Base-by-base conservation (phyloP, 805 yeast genomes). In the Candida patagonica region DNA sequence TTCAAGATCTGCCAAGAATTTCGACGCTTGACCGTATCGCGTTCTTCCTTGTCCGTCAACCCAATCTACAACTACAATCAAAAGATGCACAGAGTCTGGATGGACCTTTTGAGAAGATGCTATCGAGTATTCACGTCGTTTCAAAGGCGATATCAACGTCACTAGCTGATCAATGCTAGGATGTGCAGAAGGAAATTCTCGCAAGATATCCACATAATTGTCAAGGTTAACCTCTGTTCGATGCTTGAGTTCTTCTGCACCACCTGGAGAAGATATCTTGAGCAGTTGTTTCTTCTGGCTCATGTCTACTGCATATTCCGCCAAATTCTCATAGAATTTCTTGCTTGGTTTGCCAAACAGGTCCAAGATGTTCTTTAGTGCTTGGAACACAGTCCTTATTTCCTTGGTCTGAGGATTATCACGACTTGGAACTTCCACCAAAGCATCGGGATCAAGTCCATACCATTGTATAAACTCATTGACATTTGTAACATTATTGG, bases 31-130 rank as follows among this genome's bases (percentile, higher is more conserved):
- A 30, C 97, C 97, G 59, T 63, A 87, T 65, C 96, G 76, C 57
- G 72, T 74, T 61, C 95, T 76, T 38, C 95, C 95, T 60, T 73
- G 71, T 40, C 78, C 69, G 62, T 89, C 96, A 33, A 76, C 68
- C 97, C 97, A 89, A 62, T 88, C 96, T 41, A 89, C 96, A 40
- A 88, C 96, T 45, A 89, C 97, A 60, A 89, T 78, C 60, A 89
- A 73, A 56, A 89, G 67, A 57, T 89, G 96, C 27, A 89, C 86
- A 27, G 87, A 89, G 59, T 83, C 84, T 41, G 89, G 86, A 64
- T 89, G 96, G 55, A 84, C 68, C 60, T 74, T 84, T 65, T 89
- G 97, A 22, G 96, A 88, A 1, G 96, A 88, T 3, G 97, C 96
- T 62, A 89, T 89, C 10, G 96, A 89, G 62, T 89, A 89, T 65